Conservation (phyloP, 768 basidiomycete genomes). For the Tephrocybe sp. region DNA sequence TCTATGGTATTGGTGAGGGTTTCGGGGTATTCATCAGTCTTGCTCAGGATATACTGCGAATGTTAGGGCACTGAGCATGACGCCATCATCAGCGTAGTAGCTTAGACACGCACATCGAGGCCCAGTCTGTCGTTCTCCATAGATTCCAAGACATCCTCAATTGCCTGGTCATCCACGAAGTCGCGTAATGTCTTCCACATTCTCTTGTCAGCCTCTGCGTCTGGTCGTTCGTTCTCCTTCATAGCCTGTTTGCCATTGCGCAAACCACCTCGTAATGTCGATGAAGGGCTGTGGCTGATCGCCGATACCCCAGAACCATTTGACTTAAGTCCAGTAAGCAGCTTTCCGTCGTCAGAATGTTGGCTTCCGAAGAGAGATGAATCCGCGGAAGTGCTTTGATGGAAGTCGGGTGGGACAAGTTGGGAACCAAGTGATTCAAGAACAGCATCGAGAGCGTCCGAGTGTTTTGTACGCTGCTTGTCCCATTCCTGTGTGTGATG, state of each 20-base stretch:
- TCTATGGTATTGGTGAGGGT: conserved; percentile 55
- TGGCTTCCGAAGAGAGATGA: conserved; percentile 84
- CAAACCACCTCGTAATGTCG: conserved; percentile 33
- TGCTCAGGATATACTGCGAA: conserved; percentile 55
- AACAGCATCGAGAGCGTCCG: conserved; percentile 62
- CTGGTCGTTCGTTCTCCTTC: conserved; percentile 20
- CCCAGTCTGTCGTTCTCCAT: conserved; percentile 69
- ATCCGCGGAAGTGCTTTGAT: conserved; percentile 56
- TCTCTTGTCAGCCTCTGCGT: conserved; percentile 43
- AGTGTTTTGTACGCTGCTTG: conserved; percentile 53
- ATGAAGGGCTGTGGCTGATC: conserved; percentile 38
- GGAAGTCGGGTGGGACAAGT: conserved; percentile 76
- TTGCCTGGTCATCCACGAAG: conserved; percentile 81
- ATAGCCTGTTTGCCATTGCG: conserved; percentile 13
- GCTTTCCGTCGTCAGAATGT: conserved; percentile 45
- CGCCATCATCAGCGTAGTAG: background rate
- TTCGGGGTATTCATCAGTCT: conserved; percentile 69
- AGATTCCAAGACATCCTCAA: conserved; percentile 73
- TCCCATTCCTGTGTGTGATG: conserved; percentile 66
- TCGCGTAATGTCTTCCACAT: conserved; percentile 83
- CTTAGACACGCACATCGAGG: conserved; percentile 55
- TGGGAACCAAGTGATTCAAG: conserved; percentile 74
- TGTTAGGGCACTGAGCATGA: background rate
- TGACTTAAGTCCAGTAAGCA: conserved; percentile 13
- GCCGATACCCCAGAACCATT: conserved; percentile 16